Evolutionary conservation across 2,329 filamentous ascomycete genomes (phyloP).

Genomic region (Hypoxylon sp.): DNA sequence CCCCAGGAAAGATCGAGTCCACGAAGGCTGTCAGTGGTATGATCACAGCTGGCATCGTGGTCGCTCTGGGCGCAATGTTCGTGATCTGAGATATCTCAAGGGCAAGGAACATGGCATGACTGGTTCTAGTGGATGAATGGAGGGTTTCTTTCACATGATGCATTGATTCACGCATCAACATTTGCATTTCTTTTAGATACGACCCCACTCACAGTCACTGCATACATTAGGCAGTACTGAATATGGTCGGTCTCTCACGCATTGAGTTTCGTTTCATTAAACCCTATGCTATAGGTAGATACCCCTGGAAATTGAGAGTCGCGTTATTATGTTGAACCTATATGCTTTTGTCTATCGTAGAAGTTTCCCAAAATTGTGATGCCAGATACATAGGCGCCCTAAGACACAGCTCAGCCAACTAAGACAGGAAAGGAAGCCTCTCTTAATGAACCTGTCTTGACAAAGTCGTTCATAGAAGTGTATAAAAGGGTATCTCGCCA

Average conservation of each 20-base stretch:
- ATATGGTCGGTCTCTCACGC: conserved; percentile 1
- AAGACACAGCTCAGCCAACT: neutral
- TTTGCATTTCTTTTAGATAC: conserved; percentile 1
- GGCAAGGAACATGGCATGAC: too few relatives aligned
- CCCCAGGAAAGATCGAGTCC: conserved; percentile 29
- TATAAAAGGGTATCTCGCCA: conserved; percentile 18
- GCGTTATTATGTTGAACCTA: conserved; percentile 7
- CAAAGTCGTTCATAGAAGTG: neutral
- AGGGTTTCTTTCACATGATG: conserved; percentile 6
- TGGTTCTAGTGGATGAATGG: neutral
- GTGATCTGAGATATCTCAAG: conserved; percentile 36
- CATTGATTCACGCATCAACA: conserved; percentile 4
- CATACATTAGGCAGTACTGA: conserved; percentile 4
- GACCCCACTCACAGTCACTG: conserved; percentile 1
- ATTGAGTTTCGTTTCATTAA: neutral
- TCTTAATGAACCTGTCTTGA: neutral
- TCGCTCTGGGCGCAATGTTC: conserved; percentile 33
- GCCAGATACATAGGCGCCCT: neutral
- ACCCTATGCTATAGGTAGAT: conserved; percentile 26
- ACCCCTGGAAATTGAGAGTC: conserved; percentile 19
- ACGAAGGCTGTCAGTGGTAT: conserved; percentile 28
- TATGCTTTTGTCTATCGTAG: neutral
- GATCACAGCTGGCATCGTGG: conserved; percentile 32
- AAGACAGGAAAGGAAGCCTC: neutral
- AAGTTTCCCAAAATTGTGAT: neutral